Percentiles rank a stretch among this genome's conserved stretches.
phyloP scores from a whole-genome alignment of 2,329 filamentous ascomycete species.

The Arthrobotrys sinensis region DNA sequence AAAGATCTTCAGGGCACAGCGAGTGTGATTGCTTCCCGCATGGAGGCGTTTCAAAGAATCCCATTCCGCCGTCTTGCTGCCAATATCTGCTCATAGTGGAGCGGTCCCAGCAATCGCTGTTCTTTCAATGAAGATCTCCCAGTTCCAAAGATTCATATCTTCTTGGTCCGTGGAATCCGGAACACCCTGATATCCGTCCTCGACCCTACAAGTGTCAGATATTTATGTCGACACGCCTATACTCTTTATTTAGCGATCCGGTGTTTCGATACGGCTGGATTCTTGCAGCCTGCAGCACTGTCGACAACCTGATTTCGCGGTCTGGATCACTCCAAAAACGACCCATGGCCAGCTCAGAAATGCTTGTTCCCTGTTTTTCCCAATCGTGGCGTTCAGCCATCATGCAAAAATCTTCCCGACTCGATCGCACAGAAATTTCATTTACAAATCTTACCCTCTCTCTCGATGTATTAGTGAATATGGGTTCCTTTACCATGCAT shows the following conservation, averaged over 20 bases:
- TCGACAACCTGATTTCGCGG: conserved; percentile 17
- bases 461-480: not conserved
- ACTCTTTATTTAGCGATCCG: conserved; percentile 18
- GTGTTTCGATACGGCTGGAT: conserved; percentile 19
- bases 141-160: conserved; percentile 24
- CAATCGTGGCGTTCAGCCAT: conserved; percentile 51
- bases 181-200: conserved; percentile 1
- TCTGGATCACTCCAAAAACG: conserved; percentile 35
- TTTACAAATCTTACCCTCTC: not conserved
- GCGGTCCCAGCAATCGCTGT: not conserved
- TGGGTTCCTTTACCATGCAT: not conserved
- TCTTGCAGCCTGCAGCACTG: conserved; percentile 10
- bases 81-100: conserved; percentile 5
- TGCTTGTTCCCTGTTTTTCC: conserved; percentile 41
- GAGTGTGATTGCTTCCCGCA: conserved; percentile 17
- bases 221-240: conserved; percentile 16
- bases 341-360: conserved; percentile 7
- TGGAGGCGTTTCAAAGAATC: conserved; percentile 28
- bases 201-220: conserved; percentile 19
- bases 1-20: conserved; percentile 38
- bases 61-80: not conserved
- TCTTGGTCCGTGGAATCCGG: conserved; percentile 34
- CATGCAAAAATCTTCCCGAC: conserved; percentile 49
- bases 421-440: conserved; percentile 17
- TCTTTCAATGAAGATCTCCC: not conserved